Base-by-base conservation (phyloP, 805 yeast species). In the Metschnikowia peoriensis region DNA sequence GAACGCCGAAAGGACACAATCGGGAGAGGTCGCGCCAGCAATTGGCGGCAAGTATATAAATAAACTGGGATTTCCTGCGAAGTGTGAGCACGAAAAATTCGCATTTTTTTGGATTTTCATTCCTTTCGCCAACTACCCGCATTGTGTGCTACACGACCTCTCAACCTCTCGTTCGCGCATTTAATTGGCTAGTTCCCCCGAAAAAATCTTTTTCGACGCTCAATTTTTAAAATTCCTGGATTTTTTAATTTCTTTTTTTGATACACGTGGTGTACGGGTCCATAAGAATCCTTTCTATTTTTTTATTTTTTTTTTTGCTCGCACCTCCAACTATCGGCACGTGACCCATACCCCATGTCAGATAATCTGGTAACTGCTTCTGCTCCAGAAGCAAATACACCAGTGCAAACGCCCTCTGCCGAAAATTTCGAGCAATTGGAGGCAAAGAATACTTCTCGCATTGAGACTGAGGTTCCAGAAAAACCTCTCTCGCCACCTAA, bases 401-500 rank as follows among this genome's bases (percentile, higher is more conserved):
- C 73, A 28, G 75, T 71, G 9, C 75, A 71, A 55, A 70, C 75
- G 5, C 75, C 75, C 8, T 67, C 72, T 34, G 67, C 71, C 4
- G 74, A 69, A 48, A 60, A 58, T 44, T 67, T 63, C 51, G 67
- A 64, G 41, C 67, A 62, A 48, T 55, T 58, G 12, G 65, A 46
- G 35, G 43, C 54, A 2, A 45, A 47, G 42, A 51, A 40, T 11
- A 11, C 53, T 12, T 46, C 55, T 6, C 50, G 40, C 37, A 40
- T 41, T 15, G 60, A 57, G 15, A 52, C 57, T 10, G 63, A 50
- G 41, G 51, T 47, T 27, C 67, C 70, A 0, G 75, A 69, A 47
- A 71, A 70, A 53, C 79, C 76, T 11, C 69, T 69, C 44, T 75
- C 76, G 41, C 81, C 77, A 14, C 80, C 79, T 8, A 68, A 72